Evolutionary conservation across 2,329 filamentous ascomycete species (phyloP).

Genomic region (Fusarium torreyae): DNA sequence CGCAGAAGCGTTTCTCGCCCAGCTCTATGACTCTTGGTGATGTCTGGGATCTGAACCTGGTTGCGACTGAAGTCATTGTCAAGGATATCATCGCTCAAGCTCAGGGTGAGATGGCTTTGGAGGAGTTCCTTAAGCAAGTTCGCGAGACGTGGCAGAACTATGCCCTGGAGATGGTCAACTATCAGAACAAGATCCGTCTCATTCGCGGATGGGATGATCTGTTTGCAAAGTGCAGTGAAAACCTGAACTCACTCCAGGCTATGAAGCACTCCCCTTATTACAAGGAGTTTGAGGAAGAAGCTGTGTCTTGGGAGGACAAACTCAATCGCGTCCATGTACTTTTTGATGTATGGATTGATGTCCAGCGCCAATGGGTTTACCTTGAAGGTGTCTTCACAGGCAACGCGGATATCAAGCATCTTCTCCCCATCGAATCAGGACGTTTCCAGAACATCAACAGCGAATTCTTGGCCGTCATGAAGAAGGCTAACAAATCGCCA

Average conservation of each 20-base stretch:
- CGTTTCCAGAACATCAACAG: conserved; percentile 99
- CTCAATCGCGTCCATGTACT: conserved; percentile 96
- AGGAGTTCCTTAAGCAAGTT: conserved; percentile 97
- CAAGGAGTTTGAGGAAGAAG: conserved; percentile 99
- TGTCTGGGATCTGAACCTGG: conserved; percentile 96
- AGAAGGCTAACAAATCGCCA: conserved; percentile 97
- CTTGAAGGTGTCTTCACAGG: conserved; percentile 98
- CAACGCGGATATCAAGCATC: conserved; percentile 98
- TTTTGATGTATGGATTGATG: conserved; percentile 99
- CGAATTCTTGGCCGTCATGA: conserved; percentile 99
- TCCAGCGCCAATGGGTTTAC: conserved; percentile 99
- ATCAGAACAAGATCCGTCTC: conserved; percentile 97
- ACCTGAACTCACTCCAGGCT: conserved; percentile 95
- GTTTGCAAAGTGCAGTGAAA: conserved; percentile 98
- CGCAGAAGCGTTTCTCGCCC: conserved; percentile 92
- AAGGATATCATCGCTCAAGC: conserved; percentile 95
- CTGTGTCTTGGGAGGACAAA: conserved; percentile 96
- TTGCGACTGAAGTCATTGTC: conserved; percentile 88
- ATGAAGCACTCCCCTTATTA: conserved; percentile 99
- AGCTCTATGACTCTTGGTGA: conserved; percentile 97
- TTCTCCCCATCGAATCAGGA: conserved; percentile 95
- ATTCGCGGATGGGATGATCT: conserved; percentile 99
- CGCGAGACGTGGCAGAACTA: conserved; percentile 98
- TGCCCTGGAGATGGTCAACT: conserved; percentile 92
- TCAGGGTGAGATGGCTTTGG: conserved; percentile 97